Base-by-base conservation (phyloP, 139 green algal species). In the Closterium sp. region DNA sequence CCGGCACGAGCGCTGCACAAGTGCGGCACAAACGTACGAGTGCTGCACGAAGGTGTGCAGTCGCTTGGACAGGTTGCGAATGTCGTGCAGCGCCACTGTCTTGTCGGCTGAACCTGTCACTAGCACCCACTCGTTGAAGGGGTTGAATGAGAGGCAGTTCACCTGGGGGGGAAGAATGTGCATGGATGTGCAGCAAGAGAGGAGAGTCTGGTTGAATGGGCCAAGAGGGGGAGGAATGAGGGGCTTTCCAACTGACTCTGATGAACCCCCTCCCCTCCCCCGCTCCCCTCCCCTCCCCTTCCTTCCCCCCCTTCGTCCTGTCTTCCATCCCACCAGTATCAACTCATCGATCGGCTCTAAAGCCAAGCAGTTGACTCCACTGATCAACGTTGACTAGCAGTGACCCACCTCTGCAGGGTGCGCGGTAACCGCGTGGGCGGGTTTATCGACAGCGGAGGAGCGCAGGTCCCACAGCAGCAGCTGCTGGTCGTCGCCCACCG, bases 101-200 rank as follows among this genome's bases (percentile, higher is more conserved):
- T 98, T 98, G 94, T 99, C 98, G 0, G 98, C 98, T 3, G 95
- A 97, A 21, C 98, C 98, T 0, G 98, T 99, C 33, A 97, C 98
- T 12, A 99, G 95, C 9, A 99, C 94, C 93, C 96, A 98, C 85
- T 99, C 97, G 92, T 99, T 99, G 93, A 98, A 96, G 2, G 98
- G 98, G 95, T 99, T 99, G 96, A 99, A 99, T 1, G 97, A 95
- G 64, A 99, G 94, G 95, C 97, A 99, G 95, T 99, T 99, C 86
- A 99, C 91, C 90, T 93, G 90, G 33, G 21, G n/a, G 85, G 85
- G 21, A 28, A 89, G 33, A 9, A 88, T 28, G 12, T 4, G 4
- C 6, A 88, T 38, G 12, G 33, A 25, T 30, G 32, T n/a, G n/a
- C n/a, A n/a, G n/a, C n/a, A 32, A 64, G 85, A 32, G 7, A 85